phyloP scores from a whole-genome alignment of 345 rosid species.

The Erodium maritimum region DNA sequence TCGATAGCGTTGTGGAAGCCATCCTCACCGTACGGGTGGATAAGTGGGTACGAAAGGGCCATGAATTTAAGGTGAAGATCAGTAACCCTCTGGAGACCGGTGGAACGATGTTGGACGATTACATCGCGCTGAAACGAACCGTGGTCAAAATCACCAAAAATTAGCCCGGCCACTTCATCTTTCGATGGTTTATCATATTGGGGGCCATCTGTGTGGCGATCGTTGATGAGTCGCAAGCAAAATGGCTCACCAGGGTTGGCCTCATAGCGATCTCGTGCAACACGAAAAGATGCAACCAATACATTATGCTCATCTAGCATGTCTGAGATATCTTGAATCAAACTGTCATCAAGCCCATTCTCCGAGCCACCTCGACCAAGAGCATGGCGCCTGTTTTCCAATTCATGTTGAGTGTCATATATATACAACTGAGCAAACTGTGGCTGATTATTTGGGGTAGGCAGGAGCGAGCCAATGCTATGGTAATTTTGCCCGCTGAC shows the following conservation, averaged over 20 bases:
- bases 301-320: no score
- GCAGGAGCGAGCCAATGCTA: background rate
- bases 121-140: background rate
- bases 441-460: fast-evolving
- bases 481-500: no score
- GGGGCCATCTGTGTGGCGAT: no score
- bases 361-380: fast-evolving
- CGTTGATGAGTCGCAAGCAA: no score
- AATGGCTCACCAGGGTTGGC: no score
- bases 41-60: constrained; percentile 7
- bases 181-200: no score
- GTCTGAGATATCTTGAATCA: no score
- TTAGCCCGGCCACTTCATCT: background rate
- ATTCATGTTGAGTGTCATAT: background rate
- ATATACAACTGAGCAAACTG: constrained; percentile 5
- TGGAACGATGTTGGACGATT: background rate
- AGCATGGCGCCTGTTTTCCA: no score
- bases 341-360: no score
- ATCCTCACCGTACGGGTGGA: constrained; percentile 9
- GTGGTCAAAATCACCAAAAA: background rate
- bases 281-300: no score
- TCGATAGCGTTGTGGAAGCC: background rate
- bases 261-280: no score
- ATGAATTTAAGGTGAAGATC: background rate
- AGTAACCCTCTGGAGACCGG: background rate